phyloP scores from a whole-genome alignment of 2,329 filamentous ascomycete species.

The Sordariomycetes sp. region DNA sequence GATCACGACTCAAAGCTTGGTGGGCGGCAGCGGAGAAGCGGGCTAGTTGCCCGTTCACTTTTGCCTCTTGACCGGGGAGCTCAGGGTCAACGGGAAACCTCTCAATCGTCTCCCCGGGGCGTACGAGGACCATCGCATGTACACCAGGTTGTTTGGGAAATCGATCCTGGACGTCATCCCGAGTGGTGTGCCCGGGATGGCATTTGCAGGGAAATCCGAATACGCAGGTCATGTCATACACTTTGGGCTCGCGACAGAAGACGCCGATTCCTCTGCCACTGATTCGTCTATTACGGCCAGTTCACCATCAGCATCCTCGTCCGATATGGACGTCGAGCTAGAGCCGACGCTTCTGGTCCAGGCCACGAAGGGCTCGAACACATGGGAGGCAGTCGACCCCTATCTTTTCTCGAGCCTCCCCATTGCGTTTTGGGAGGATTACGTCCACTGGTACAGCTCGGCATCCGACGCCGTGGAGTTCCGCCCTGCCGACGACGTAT shows the following conservation, averaged over 20 bases:
- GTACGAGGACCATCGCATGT: too few species aligned
- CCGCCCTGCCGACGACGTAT: constrained; percentile 13
- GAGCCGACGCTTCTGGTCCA: constrained; percentile 20
- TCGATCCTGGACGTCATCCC: constrained; percentile 39
- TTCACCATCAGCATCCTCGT: too few species aligned
- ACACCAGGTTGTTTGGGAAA: too few species aligned
- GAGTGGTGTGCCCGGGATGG: constrained; percentile 22
- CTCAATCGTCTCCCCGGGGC: too few species aligned
- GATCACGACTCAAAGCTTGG: too few species aligned
- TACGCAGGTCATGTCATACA: constrained; percentile 20
- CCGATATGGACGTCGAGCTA: constrained; percentile 20
- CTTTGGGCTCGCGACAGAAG: constrained; percentile 16
- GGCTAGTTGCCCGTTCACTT: too few species aligned
- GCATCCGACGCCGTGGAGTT: constrained; percentile 18
- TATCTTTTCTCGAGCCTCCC: too few species aligned
- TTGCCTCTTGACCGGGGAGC: too few species aligned
- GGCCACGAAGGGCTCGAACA: constrained; percentile 20
- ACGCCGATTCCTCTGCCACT: constrained; percentile 19
- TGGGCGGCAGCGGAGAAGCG: too few species aligned
- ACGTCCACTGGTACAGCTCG: constrained; percentile 35
- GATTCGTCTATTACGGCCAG: constrained; percentile 7
- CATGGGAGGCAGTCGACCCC: constrained; percentile 25
- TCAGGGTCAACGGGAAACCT: too few species aligned
- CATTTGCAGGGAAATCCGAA: constrained; percentile 22
- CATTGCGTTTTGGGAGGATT: too few species aligned